Evolutionary conservation across 75 land plant species (phyloP), one percentile per base, ranked within the genome.

Genomic region (Azolla pinnata): DNA sequence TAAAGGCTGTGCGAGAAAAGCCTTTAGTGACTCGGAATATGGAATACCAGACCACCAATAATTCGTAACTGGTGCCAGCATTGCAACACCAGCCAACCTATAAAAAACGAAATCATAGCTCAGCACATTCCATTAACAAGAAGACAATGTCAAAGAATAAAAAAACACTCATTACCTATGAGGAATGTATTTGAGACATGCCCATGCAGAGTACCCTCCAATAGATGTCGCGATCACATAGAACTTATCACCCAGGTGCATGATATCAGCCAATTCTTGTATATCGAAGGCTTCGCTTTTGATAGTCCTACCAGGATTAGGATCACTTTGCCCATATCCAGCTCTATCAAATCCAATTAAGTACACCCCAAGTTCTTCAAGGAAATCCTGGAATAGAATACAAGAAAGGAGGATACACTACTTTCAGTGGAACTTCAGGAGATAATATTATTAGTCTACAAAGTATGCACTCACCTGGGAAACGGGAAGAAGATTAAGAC

Each of bases 281-380:
- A 91, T 64, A 63, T 91, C 97, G 31, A 66, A 45, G 27, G 87
- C 86, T 10, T 66, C 75, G 38, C 85, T 84, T 50, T 80, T 78
- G 0, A 71, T 59, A 0, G 79, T 62, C 31, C 81, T 51, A 25
- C 69, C 64, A 5, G 85, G 93, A 69, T 83, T 65, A 4, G 93
- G 88, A 60, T 87, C 93, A 64, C 93, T 91, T 73, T 91, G 89
- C 46, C 89, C 97, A 67, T 87, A 91, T 9, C 97, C 97, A 50
- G 97, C 74, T 73, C 97, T 75, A 69, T 91, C 97, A 71, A 69
- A 87, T 1, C 85, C 67, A 34, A 91, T 67, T 2, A 82, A 47
- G 62, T 84, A 84, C 31, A 87, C 44, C 4, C 83, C 79, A 12
- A 84, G 69, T 28, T 79, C 75, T 34, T 88, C 79, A 2, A 74